Base-by-base conservation (phyloP, 208 protist genomes). In the Jaenimonas drosophilae region DNA sequence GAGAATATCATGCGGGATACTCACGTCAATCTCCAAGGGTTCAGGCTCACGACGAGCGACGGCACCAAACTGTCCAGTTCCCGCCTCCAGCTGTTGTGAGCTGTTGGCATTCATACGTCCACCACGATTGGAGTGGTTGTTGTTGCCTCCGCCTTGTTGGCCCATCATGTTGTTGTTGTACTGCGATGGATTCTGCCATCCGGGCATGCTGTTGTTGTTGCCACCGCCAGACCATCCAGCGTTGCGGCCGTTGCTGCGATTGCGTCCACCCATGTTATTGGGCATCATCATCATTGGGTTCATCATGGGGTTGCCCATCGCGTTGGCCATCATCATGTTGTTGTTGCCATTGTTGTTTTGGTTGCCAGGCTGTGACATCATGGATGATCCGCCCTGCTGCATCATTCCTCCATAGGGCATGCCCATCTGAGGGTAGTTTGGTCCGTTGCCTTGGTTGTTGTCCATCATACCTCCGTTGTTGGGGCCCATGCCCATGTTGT, bases 1-100 rank as follows among this genome's bases (percentile, higher is more conserved):
- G 17, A 67, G 46, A 28, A 92, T 70, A 20, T 87, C 79, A 6
- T 69, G 37, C 16, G 84, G 84, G 11, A 92, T 68, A 0, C 24
- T 46, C 0, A 72, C 50, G 40, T 67, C 50, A 23, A 75, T 32
- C 5, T 64, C 39, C 37, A 85, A 65, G 11, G 76, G 71, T 64
- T 85, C 71, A 25, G 76, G 56, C 30, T 85, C 71, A n/a, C 45
- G 43, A 25, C 69, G 59, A 11, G 49, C 38, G 5, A 19, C 23
- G 6, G 26, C 29, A 11, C 24, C 48, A 29, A 54, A 32, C 7
- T 36, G 33, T 1, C 26, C 7, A 14, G 17, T 24, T 9, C 42
- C 42, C 9, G 5, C 31, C 42, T 5, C 9, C 16, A 17, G 7
- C 19, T 11, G 37, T 25, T 17, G 7, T 17, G 9, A 11, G 37